phyloP scores from a whole-genome alignment of 352 stramenopile genomes.

The Ophiocytium majus region DNA sequence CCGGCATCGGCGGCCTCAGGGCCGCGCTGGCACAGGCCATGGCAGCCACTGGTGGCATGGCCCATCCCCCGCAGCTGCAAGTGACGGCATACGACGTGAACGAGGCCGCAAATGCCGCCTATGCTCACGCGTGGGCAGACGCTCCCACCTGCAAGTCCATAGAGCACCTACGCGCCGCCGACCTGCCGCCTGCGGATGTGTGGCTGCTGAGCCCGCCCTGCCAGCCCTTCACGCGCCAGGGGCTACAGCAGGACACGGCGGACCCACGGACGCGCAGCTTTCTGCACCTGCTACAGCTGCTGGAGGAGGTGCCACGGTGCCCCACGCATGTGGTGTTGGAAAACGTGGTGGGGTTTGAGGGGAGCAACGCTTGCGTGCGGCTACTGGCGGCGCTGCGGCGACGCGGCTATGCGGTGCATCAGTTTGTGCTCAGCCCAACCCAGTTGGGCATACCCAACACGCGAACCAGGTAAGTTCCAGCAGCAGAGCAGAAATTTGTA shows the following conservation, averaged over 20 bases:
- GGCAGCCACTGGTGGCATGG: no score
- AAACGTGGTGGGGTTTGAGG: slow-evolving; percentile 58
- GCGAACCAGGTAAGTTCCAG: slow-evolving; percentile 28
- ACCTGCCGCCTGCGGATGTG: neutral
- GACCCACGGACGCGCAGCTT: slow-evolving; percentile 51
- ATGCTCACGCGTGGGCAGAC: slow-evolving; percentile 33
- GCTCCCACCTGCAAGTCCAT: slow-evolving; percentile 37
- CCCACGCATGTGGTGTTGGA: slow-evolving; percentile 52
- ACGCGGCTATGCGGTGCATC: slow-evolving; percentile 39
- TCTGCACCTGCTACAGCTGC: slow-evolving; percentile 51
- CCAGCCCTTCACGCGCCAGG: slow-evolving; percentile 56
- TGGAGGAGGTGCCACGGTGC: slow-evolving; percentile 32
- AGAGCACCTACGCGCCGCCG: slow-evolving; percentile 31
- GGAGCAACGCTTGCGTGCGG: slow-evolving; percentile 26
- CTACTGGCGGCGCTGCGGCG: slow-evolving; percentile 9
- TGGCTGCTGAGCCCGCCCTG: slow-evolving; percentile 56
- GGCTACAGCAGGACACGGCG: slow-evolving; percentile 45
- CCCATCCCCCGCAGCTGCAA: no score
- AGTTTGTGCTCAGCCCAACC: slow-evolving; percentile 52
- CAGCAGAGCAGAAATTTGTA: no score
- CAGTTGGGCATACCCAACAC: slow-evolving; percentile 57
- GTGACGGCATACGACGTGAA: neutral
- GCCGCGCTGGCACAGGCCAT: slow-evolving; percentile 33
- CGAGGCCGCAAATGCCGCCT: neutral
- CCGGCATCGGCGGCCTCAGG: slow-evolving; percentile 55